Percentiles rank a stretch among this genome's conserved stretches.
phyloP scores from a whole-genome alignment of 2,329 filamentous ascomycete genomes.

The Basipetospora sp. region DNA sequence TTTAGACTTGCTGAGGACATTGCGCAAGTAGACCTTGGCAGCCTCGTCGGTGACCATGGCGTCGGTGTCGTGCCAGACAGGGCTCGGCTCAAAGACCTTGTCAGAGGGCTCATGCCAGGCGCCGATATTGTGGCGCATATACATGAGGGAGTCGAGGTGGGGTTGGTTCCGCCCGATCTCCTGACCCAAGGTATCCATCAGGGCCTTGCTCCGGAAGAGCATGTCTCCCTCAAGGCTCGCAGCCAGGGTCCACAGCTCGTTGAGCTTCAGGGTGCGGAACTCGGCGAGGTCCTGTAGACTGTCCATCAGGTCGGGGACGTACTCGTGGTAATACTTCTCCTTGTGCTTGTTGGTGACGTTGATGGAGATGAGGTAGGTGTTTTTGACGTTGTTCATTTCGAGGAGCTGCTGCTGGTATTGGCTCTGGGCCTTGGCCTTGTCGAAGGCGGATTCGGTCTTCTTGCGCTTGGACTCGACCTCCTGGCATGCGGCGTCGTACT shows the following conservation, averaged over 20 bases:
- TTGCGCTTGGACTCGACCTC: constrained; percentile 90
- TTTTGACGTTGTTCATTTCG: constrained; percentile 97
- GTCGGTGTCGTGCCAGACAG: constrained; percentile 91
- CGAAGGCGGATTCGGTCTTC: constrained; percentile 87
- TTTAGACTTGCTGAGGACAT: constrained; percentile 84
- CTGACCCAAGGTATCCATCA: constrained; percentile 56
- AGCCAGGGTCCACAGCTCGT: constrained; percentile 70
- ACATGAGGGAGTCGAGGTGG: constrained; percentile 92
- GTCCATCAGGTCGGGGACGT: constrained; percentile 84
- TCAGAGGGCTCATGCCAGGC: constrained; percentile 72
- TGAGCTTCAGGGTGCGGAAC: constrained; percentile 70
- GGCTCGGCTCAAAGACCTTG: constrained; percentile 81
- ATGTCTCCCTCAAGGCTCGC: constrained; percentile 68
- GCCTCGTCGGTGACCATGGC: constrained; percentile 72
- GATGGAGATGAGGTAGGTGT: constrained; percentile 91
- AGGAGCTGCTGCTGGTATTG: constrained; percentile 82
- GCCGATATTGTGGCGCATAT: constrained; percentile 77
- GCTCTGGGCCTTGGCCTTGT: constrained; percentile 81
- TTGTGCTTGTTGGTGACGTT: constrained; percentile 97
- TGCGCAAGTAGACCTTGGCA: constrained; percentile 80
- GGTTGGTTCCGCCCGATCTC: constrained; percentile 84
- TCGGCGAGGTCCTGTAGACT: constrained; percentile 88
- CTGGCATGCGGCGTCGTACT: constrained; percentile 85
- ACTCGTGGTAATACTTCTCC: constrained; percentile 93
- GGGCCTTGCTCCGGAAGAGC: constrained; percentile 55